Evolutionary conservation across 805 yeast genomes (phyloP), one percentile per base, ranked within the genome.

Genomic region (Saccharomycopsis schoenii): DNA sequence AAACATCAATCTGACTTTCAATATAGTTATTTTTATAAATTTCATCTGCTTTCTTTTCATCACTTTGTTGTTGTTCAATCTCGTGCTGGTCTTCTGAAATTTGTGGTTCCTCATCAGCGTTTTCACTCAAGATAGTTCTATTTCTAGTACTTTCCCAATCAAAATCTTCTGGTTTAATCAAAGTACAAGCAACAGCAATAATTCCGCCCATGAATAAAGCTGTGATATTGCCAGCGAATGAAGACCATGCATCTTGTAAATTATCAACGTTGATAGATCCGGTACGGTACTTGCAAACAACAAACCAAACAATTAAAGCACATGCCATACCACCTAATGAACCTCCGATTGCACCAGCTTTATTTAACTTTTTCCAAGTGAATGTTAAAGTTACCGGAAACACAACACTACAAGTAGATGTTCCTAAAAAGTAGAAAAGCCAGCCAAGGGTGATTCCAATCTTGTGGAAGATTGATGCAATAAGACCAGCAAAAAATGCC

Each of bases 341-440:
- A 1, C 79, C 79, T 56, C 68, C 68, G 29, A 76, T 71, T 0
- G 77, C 77, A 10, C 78, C 78, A 57, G 61, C 61, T 34, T 66
- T 69, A 63, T 74, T 75, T 61, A 74, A 64, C 58, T 71, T 71
- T 52, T 70, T 73, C 74, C 74, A 78, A 57, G 76, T 72, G 62
- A 77, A 68, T 2, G 78, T 72, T 29, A 75, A 63, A 0, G 73
- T 68, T n/a, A 76, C 72, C 6, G 77, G 74, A 64, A 71, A 67
- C 11, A 76, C 80, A 60, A 74, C 79, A 5, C 78, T 73, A 14
- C 75, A 70, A 60, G 77, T 71, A 3, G 76, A 71, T 61, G 77
- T 74, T 59, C 81, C 81, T 12, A 71, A 67, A 63, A 77, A 74
- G 66, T 74, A 71, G 67, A 75, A 71, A 42, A 77, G 62, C 77